Conservation (phyloP, 2,329 filamentous ascomycete species). For the Chaetomium sp. region DNA sequence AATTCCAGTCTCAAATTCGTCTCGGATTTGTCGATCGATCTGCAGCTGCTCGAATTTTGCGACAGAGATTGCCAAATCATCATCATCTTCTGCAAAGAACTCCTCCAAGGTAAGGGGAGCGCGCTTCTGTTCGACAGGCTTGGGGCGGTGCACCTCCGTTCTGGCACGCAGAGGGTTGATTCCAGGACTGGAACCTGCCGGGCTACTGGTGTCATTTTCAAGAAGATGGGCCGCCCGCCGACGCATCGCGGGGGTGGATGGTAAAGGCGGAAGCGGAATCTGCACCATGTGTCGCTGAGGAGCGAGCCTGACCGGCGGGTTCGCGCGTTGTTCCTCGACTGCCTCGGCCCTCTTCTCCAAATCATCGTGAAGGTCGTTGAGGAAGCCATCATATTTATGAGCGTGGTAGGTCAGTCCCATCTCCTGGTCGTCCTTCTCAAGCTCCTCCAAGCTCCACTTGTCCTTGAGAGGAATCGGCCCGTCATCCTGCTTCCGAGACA, state of each 20-base stretch:
- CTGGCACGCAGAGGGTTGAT: constrained; percentile 18
- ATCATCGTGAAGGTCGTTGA: constrained; percentile 25
- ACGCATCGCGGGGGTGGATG: constrained; percentile 17
- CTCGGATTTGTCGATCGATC: constrained; percentile 27
- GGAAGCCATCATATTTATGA: constrained; percentile 28
- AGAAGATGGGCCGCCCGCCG: constrained; percentile 6
- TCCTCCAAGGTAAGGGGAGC: constrained; percentile 22
- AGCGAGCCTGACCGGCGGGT: constrained; percentile 2
- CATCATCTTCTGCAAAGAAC: constrained; percentile 29
- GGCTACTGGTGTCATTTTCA: constrained; percentile 17
- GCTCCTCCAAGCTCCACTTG: constrained; percentile 18
- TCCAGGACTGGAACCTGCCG: constrained; percentile 4
- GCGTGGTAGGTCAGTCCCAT: constrained; percentile 29
- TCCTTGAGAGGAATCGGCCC: constrained; percentile 3
- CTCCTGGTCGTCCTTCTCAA: constrained; percentile 27
- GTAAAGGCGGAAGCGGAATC: constrained; percentile 21
- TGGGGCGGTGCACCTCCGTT: constrained; percentile 15
- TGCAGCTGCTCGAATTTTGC: constrained; percentile 30
- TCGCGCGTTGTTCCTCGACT: constrained; percentile 16
- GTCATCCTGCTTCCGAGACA: constrained; percentile 11
- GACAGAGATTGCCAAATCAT: constrained; percentile 27
- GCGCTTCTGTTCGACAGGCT: constrained; percentile 12
- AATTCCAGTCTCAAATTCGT: constrained; percentile 22
- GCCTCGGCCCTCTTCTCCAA: constrained; percentile 22
- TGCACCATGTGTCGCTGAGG: constrained; percentile 19